Evolutionary conservation across 1,284 basidiomycete genomes (phyloP), one percentile per base, ranked within the genome.

Genomic region (Heliocybe sulcata): DNA sequence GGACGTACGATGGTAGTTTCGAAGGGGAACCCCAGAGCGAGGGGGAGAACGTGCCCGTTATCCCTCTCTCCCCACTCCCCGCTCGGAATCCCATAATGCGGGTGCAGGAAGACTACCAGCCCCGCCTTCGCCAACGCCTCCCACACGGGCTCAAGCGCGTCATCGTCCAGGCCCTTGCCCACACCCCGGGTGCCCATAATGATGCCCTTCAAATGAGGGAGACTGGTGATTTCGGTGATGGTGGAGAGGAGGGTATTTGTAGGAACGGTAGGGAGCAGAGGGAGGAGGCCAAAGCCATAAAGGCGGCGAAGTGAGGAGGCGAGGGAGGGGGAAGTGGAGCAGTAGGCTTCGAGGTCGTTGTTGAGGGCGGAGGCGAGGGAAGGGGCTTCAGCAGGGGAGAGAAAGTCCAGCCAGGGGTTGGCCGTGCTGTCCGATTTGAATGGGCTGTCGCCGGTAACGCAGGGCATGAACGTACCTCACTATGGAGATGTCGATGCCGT

Each of bases 321-420:
- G 1, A 81, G 59, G n/a, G 64, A 55, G 0, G 85, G 83, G 6
- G 80, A 77, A 0, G 81, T 79, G 1, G 87, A 75, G 63, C 92
- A 94, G 65, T 89, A 93, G 29, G 76, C 63, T 64, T 94, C 89
- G 14, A 94, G 74, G 64, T 92, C 88, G 27, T 75, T 67, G 66
- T 94, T 94, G 52, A 94, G 74, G 55, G 85, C 77, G 14, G 66
- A 67, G 0, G 90, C 90, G 22, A 92, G 76, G 12, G 65, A 64
- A 51, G 80, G 75, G 8, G 92, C 92, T 52, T 84, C 79, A n/a
- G 77, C 63, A 8, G 87, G 77, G 3, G 84, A 67, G 26, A 94
- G 76, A 65, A 92, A 93, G 67, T 94, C 91, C 23, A 94, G 77
- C 91, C 92, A 94, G 12, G 92, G 90, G 64, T 94, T 93, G 26